Percentiles rank a stretch among this genome's conserved stretches.
phyloP scores from a whole-genome alignment of 305 asterid genomes.

The Fraxinus latifolia region DNA sequence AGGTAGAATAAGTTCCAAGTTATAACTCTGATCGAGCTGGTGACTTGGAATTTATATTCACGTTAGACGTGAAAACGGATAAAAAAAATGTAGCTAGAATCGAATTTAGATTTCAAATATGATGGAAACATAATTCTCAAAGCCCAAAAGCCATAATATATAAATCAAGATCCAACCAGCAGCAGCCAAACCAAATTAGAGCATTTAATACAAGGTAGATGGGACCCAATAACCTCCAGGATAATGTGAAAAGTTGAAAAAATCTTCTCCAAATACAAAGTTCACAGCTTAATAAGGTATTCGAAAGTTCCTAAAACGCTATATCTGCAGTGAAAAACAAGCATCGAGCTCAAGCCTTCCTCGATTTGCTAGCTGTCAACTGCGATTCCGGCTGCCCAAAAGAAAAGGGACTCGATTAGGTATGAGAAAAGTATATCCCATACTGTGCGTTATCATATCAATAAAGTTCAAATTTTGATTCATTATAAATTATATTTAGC shows the following conservation, averaged over 20 bases:
- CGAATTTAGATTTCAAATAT: neutral
- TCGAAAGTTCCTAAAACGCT: slow-evolving; percentile 17
- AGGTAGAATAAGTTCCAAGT: neutral
- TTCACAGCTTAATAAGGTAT: neutral
- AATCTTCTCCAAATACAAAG: neutral
- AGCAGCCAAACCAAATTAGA: neutral
- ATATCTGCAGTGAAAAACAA: neutral
- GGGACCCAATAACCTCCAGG: neutral
- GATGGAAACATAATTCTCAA: neutral
- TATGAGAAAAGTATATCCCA: neutral
- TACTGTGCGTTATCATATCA: neutral
- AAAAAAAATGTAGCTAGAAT: neutral
- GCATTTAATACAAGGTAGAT: neutral
- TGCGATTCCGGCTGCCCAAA: slow-evolving; percentile 55
- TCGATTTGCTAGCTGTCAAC: slow-evolving; percentile 48
- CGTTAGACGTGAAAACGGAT: neutral
- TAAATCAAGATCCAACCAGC: neutral
- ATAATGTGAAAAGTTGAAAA: too few species aligned
- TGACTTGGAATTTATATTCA: neutral
- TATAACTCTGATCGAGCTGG: neutral
- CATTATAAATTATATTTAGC: neutral
- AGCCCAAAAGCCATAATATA: neutral
- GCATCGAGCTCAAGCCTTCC: slow-evolving; percentile 30
- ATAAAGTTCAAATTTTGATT: neutral
- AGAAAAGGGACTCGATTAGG: neutral